A percentile compares a stretch with the other conserved stretches of the same genome.
These are phyloP conservation scores for Candida stauntonica DNA, from an alignment of 805 yeast species.

Conservation along the genomic window DNA sequence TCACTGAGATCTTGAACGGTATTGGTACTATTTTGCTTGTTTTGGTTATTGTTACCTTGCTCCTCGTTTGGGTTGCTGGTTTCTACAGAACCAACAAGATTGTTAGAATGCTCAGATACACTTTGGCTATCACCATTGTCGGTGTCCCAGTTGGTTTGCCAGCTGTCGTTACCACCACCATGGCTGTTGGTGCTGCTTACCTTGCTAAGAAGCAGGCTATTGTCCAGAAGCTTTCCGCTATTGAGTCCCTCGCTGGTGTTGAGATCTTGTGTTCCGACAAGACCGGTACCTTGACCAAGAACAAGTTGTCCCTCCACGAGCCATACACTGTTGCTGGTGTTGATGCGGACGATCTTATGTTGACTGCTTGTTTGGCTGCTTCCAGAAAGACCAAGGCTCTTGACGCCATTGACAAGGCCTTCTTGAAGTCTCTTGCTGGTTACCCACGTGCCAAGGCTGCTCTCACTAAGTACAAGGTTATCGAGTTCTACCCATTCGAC, in stretches of 20 bases:
- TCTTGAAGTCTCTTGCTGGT: conserved; percentile 80
- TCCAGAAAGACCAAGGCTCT: conserved; percentile 97
- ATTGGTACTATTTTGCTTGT: conserved; percentile 91
- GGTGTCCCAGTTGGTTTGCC: conserved; percentile 99
- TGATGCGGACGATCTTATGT: conserved; percentile 91
- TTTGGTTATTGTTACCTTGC: conserved; percentile 79
- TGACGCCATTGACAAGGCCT: conserved; percentile 96
- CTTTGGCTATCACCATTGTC: conserved; percentile 91
- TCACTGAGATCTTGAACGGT: conserved; percentile 96
- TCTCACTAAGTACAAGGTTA: conserved; percentile 87
- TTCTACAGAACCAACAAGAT: conserved; percentile 90
- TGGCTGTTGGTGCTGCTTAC: conserved; percentile 99
- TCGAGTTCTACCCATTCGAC: conserved; percentile 96
- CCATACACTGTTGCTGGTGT: conserved; percentile 98
- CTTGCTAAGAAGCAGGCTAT: conserved; percentile 95
- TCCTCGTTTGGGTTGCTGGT: conserved; percentile 88
- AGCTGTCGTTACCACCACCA: conserved; percentile 96
- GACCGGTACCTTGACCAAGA: conserved; percentile 97
- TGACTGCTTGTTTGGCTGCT: conserved; percentile 97
- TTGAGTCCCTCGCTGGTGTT: conserved; percentile 96
- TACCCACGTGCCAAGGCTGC: conserved; percentile 94
- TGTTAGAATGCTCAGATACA: conserved; percentile 85
- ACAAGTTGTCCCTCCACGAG: conserved; percentile 92
- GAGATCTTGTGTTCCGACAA: conserved; percentile 97
- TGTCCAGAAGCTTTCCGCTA: conserved; percentile 94